Base-by-base conservation (phyloP, 75 land plant species). In the Gnetum montanum region DNA sequence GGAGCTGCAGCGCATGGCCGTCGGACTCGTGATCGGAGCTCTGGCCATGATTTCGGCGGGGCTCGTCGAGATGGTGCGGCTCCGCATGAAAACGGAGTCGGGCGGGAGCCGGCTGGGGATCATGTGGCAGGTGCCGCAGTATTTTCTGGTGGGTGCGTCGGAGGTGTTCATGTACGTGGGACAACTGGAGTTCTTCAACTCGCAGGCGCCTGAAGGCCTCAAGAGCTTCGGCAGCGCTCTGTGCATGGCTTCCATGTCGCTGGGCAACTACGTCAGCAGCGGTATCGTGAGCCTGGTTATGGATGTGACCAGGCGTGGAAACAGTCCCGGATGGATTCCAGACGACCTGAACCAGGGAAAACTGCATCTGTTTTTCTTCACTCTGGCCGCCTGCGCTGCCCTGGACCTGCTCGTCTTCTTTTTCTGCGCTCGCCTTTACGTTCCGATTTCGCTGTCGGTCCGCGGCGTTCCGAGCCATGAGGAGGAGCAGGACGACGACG, bases 1-100 rank as follows among this genome's bases (percentile, higher is more conserved):
- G 3, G 80, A 78, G 81, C 68, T 88, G 3, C 76, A 81, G 55
- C 60, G 81, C 43, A 85, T 88, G 51, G 92, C 79, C 8, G 54
- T 72, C 15, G 97, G 97, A 0, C 68, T 88, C 8, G 53, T 67
- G 4, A 63, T 88, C 16, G 74, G 85, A n/a, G 58, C 74, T 7
- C 10, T 69, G 3, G 79, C 78, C 41, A 78, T 91, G 71, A 27
- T 70, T n/a, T 37, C 60, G 0, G 85, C 93, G 26, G 94, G 79
- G 6, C 5, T 78, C 0, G 80, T 83, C 4, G 88, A 91, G 69
- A 55, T 61, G 25, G 59, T 40, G 20, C 71, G 97, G 27, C 66
- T 92, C 6, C 65, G 70, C 18, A 35, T 11, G 8, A 24, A 19
- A 12, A 35, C 4, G 18, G 3, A 4, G 40, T 0, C 50, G 26